Conservation (phyloP, 1,284 basidiomycete genomes). For the Cystobasidiaceae sp. region DNA sequence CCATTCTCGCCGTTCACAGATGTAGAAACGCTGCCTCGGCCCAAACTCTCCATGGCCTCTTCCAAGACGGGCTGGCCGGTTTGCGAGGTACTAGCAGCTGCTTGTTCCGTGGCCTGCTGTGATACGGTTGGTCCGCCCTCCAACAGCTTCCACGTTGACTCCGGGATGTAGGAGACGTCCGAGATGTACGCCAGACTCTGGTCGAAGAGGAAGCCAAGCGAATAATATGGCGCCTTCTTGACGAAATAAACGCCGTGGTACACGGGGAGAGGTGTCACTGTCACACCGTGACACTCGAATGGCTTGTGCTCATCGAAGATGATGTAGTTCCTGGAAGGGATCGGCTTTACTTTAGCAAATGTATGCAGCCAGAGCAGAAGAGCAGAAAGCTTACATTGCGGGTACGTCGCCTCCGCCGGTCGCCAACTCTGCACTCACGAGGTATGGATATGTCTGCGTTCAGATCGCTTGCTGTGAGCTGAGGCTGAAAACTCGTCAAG, state of each 20-base stretch:
- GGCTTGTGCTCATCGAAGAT: conserved; percentile 61
- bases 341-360: conserved; percentile 75
- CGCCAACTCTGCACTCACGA: conserved; percentile 65
- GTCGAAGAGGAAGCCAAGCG: conserved; percentile 67
- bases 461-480: too few relatives aligned
- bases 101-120: conserved; percentile 36
- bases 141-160: conserved; percentile 55
- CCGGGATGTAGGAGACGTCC: conserved; percentile 68
- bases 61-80: not conserved
- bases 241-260: conserved; percentile 50
- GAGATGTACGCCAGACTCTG: conserved; percentile 58
- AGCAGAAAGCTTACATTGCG: conserved; percentile 45
- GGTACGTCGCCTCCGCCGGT: conserved; percentile 69
- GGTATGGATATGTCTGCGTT: conserved; percentile 65
- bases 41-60: not conserved
- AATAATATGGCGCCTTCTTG: conserved; percentile 58
- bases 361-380: too few relatives aligned
- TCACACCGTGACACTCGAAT: conserved; percentile 61
- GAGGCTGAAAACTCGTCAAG: too few relatives aligned
- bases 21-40: too few relatives aligned
- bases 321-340: conserved; percentile 61
- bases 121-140: not conserved
- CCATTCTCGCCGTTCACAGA: too few relatives aligned
- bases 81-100: conserved; percentile 32
- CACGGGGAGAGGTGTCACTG: conserved; percentile 60